Evolutionary conservation across 23 red algal genomes (phyloP), one percentile per base, ranked within the genome.

Genomic region (Cyanidiococcus yangmingshanensis): DNA sequence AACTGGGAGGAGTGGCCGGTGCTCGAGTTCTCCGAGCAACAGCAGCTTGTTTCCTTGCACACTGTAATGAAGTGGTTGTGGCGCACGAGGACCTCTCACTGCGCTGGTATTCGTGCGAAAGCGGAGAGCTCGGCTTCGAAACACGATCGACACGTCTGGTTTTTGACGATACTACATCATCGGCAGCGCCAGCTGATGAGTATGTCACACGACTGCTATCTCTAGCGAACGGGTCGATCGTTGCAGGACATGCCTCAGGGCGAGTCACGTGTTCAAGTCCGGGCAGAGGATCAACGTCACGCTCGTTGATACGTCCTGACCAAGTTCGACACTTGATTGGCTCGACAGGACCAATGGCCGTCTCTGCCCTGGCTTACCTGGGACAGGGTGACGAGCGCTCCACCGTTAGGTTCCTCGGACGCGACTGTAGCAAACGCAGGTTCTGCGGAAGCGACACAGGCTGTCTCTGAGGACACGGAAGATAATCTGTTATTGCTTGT

Each of bases 61-160:
- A 34, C 38, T 34, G 40, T 21, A 58, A 81, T 29, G 78, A 81
- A 41, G 41, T 81, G 2, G 36, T 81, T 25, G 78, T 81, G 26
- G 78, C 78, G 18, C 78, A 81, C 59, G 38, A 81, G 45, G 78
- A 81, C 30, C 58, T 39, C 38, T 50, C 78, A 37, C 50, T 81
- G 37, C 78, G 78, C 21, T 81, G 58, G 0, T 81, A 81, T 59
- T 18, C 58, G 21, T 81, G 78, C 68, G 68, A 37, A 2, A 81
- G 78, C 68, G 78, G 78, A 1, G 39, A 71, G 35, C 59, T 81
- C 45, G 78, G 78, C 35, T 50, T 81, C 1, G 78, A 81, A 58
- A 2, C 25, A 0, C 40, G 78, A 7, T 71, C 63, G 12, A 25
- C 32, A 7, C 15, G 3, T 54, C 45, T 54, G 12, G 45, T 54